Evolutionary conservation across 2,329 filamentous ascomycete species (phyloP).

Genomic region (Penicillium sp.): DNA sequence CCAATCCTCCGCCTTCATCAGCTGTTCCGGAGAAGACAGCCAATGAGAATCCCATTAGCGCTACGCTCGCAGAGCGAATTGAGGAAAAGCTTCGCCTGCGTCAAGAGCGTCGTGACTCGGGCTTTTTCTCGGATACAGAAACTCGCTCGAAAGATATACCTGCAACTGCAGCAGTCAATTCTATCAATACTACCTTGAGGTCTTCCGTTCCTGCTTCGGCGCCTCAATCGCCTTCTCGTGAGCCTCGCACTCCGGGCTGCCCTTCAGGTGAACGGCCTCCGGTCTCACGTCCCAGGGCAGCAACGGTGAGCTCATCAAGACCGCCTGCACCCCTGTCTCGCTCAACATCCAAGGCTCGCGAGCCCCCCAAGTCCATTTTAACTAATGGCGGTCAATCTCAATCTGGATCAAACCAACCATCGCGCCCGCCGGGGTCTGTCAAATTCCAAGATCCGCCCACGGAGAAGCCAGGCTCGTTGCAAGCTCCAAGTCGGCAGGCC

Average conservation of each 20-base stretch:
- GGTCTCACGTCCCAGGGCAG: slow-evolving; percentile 5
- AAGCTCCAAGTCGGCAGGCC: slow-evolving; percentile 2
- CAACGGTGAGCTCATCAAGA: slow-evolving; percentile 7
- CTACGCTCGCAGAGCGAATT: slow-evolving; percentile 31
- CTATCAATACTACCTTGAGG: slow-evolving; percentile 1
- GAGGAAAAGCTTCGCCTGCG: slow-evolving; percentile 35
- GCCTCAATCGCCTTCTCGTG: slow-evolving; percentile 10
- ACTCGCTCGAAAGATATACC: not conserved
- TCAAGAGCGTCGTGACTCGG: slow-evolving; percentile 27
- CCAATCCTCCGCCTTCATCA: slow-evolving; percentile 1
- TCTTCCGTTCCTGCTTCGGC: slow-evolving; percentile 3
- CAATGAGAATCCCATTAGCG: slow-evolving; percentile 9
- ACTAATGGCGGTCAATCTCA: slow-evolving; percentile 4
- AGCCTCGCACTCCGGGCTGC: not conserved
- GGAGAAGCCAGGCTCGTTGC: slow-evolving; percentile 1
- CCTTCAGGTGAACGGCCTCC: slow-evolving; percentile 4
- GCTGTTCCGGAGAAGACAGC: slow-evolving; percentile 2
- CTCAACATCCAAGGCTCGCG: slow-evolving; percentile 1
- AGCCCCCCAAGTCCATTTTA: slow-evolving; percentile 4
- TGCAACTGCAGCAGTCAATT: slow-evolving; percentile 1
- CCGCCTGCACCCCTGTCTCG: not conserved
- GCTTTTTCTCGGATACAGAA: slow-evolving; percentile 15
- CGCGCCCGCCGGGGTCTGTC: slow-evolving; percentile 9
- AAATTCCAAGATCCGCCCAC: slow-evolving; percentile 10
- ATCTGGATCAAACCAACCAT: slow-evolving; percentile 1